Conservation (phyloP, 768 basidiomycete species). For the Dentipellis fragilis region DNA sequence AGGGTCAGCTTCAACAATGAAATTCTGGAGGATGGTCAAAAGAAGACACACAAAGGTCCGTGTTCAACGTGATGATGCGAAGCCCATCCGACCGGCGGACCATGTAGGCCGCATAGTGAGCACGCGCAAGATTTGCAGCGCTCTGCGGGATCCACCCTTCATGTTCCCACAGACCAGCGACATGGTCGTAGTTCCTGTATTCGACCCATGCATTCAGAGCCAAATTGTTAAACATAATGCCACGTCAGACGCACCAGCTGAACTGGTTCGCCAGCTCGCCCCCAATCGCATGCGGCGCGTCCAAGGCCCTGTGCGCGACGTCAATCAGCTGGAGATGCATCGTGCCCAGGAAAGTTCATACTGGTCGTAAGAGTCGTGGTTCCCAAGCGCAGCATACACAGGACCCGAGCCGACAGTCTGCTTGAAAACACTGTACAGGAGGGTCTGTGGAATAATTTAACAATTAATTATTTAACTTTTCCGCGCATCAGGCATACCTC, state of each 20-base stretch:
- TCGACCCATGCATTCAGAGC: background rate
- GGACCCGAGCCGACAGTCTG: slow-evolving; percentile 52
- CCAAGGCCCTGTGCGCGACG: slow-evolving; percentile 36
- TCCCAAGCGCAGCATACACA: slow-evolving; percentile 68
- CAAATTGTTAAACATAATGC: background rate
- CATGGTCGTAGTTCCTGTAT: slow-evolving; percentile 66
- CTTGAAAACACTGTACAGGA: slow-evolving; percentile 60
- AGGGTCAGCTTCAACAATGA: background rate
- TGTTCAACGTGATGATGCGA: slow-evolving; percentile 65
- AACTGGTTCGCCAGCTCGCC: slow-evolving; percentile 48
- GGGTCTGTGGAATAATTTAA: slow-evolving; percentile 29
- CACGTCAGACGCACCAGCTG: slow-evolving; percentile 38
- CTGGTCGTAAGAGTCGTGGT: slow-evolving; percentile 70
- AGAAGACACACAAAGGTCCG: slow-evolving; percentile 55
- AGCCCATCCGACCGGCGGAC: slow-evolving; percentile 57
- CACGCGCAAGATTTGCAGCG: slow-evolving; percentile 44
- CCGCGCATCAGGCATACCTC: slow-evolving; percentile 34
- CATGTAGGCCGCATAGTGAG: slow-evolving; percentile 69
- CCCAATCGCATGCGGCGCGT: slow-evolving; percentile 49
- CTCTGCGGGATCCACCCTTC: slow-evolving; percentile 58
- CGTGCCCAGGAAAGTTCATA: slow-evolving; percentile 18
- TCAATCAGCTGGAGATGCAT: background rate
- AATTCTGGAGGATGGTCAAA: background rate
- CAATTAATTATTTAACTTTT: background rate
- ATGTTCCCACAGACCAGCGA: slow-evolving; percentile 60